Conservation (phyloP, 148 eudicot species). For the Rhododendron griersonianum region DNA sequence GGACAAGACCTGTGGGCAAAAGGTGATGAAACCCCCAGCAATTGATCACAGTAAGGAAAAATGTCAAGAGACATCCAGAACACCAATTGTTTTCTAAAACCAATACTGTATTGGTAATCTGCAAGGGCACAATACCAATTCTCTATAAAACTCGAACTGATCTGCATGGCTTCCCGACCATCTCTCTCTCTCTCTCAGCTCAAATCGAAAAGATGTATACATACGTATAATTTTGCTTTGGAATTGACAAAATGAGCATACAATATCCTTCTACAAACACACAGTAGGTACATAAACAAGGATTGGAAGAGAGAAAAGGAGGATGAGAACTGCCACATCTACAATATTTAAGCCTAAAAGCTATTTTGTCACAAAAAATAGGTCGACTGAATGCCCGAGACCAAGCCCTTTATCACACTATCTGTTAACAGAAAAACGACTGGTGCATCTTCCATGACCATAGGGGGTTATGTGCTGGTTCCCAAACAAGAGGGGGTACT, state of each 20-base stretch:
- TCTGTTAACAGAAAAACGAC: no score
- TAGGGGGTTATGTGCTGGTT: neutral
- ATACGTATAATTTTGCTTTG: neutral
- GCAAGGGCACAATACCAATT: neutral
- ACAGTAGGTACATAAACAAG: neutral
- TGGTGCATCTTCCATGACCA: neutral
- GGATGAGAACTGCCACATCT: neutral
- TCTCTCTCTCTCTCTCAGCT: neutral
- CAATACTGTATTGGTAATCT: neutral
- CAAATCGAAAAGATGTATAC: neutral
- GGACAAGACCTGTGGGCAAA: neutral
- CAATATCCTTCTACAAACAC: neutral
- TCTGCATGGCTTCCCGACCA: no score
- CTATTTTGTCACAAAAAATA: neutral
- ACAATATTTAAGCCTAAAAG: neutral
- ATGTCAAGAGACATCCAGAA: neutral
- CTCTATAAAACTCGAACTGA: neutral
- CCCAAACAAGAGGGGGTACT: neutral
- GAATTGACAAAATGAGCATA: neutral
- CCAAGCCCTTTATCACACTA: no score
- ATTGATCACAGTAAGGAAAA: neutral
- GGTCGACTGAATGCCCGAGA: neutral
- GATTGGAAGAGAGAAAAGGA: neutral
- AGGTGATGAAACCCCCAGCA: neutral
- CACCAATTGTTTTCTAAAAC: neutral